Evolutionary conservation across 2,329 filamentous ascomycete species (phyloP).

Genomic region (Stemphylium vesicarium): DNA sequence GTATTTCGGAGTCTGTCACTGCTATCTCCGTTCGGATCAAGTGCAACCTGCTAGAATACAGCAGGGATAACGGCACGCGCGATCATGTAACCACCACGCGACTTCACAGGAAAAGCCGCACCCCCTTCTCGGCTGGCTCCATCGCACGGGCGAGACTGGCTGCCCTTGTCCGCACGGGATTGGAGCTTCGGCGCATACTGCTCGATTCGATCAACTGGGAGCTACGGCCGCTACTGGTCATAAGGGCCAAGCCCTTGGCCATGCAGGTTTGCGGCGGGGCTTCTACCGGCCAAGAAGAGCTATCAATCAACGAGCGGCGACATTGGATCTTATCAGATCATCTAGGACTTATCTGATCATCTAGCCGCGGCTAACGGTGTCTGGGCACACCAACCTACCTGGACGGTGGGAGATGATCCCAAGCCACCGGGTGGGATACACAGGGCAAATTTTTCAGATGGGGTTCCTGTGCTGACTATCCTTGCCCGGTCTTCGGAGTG

Average conservation of each 20-base stretch:
- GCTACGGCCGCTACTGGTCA: slow-evolving; percentile 13
- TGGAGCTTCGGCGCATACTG: slow-evolving; percentile 14
- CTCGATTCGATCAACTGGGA: slow-evolving; percentile 17
- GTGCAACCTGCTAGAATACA: background rate
- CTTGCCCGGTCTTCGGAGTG: slow-evolving; percentile 33
- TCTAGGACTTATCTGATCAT: slow-evolving; percentile 41
- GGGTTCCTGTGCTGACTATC: slow-evolving; percentile 17
- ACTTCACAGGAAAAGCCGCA: background rate
- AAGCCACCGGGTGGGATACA: slow-evolving; percentile 28
- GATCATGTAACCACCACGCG: slow-evolving; percentile 5
- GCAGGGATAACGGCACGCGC: background rate
- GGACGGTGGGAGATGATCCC: slow-evolving; percentile 24
- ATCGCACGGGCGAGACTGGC: slow-evolving; percentile 3
- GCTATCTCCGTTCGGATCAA: background rate
- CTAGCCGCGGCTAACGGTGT: slow-evolving; percentile 21
- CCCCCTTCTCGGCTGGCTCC: slow-evolving; percentile 2
- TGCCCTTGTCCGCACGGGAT: slow-evolving; percentile 1
- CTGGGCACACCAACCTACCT: slow-evolving; percentile 25
- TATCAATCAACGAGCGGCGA: slow-evolving; percentile 8
- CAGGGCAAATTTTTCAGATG: slow-evolving; percentile 27
- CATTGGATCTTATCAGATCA: slow-evolving; percentile 40
- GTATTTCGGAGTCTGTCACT: background rate
- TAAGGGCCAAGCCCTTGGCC: slow-evolving; percentile 24
- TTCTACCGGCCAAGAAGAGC: slow-evolving; percentile 9
- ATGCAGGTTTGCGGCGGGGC: slow-evolving; percentile 12